phyloP scores from a whole-genome alignment of 2,329 filamentous ascomycete genomes.

The Ilyonectria sp. region DNA sequence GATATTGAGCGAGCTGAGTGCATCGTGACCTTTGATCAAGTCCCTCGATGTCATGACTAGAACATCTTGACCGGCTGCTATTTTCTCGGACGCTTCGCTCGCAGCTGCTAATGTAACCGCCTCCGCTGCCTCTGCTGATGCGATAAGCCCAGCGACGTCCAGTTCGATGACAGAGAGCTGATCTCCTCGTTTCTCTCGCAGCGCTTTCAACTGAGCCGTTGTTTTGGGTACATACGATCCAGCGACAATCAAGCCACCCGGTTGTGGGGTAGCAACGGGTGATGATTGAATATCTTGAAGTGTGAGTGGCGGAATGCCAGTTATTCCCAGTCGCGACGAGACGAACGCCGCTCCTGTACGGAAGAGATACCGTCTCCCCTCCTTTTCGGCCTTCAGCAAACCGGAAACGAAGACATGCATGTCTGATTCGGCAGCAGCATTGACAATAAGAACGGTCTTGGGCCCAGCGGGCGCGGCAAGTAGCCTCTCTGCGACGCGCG shows the following conservation, averaged over 20 bases:
- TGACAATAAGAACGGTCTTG: slow-evolving; percentile 64
- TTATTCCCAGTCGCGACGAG: slow-evolving; percentile 65
- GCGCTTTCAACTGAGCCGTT: slow-evolving; percentile 64
- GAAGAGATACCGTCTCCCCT: slow-evolving; percentile 54
- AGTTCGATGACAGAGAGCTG: slow-evolving; percentile 64
- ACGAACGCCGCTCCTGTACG: slow-evolving; percentile 59
- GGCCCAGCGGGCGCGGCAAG: slow-evolving; percentile 53
- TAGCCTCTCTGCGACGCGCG: slow-evolving; percentile 44
- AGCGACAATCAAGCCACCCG: slow-evolving; percentile 67
- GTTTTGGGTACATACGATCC: slow-evolving; percentile 73
- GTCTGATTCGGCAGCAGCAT: slow-evolving; percentile 67
- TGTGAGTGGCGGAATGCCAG: slow-evolving; percentile 63
- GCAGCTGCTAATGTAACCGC: slow-evolving; percentile 51
- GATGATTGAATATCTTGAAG: slow-evolving; percentile 58
- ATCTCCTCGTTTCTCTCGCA: slow-evolving; percentile 56
- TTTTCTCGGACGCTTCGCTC: slow-evolving; percentile 34
- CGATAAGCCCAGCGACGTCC: slow-evolving; percentile 53
- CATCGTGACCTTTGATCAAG: slow-evolving; percentile 62
- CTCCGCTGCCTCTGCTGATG: slow-evolving; percentile 49
- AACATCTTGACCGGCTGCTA: slow-evolving; percentile 64
- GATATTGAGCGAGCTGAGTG: slow-evolving; percentile 64
- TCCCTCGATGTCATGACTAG: slow-evolving; percentile 71
- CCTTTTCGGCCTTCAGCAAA: slow-evolving; percentile 55
- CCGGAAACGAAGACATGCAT: slow-evolving; percentile 70
- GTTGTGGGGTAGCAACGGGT: slow-evolving; percentile 11